Percentiles rank a stretch among this genome's conserved stretches.
These are phyloP conservation scores for Solanum ossicruentum DNA, from an alignment of 257 asterid genomes.

Conservation along the genomic window DNA sequence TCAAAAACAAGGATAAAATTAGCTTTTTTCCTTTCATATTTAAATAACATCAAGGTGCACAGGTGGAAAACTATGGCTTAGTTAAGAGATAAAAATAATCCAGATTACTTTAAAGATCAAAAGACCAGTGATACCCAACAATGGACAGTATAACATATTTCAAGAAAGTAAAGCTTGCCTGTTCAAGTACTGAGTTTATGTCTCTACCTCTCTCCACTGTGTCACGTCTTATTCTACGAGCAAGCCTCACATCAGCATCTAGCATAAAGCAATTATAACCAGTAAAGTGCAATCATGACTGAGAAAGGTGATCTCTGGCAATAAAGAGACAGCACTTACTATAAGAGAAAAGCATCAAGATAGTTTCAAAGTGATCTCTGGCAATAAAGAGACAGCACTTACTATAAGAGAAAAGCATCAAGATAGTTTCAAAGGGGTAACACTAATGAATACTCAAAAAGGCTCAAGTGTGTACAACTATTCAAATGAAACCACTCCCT, in stretches of 20 bases:
- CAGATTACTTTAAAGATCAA: neutral
- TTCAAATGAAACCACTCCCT: neutral
- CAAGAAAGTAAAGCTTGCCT: constrained; percentile 40
- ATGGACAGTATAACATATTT: neutral
- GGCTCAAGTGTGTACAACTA: neutral
- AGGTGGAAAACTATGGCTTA: neutral
- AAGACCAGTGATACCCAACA: neutral
- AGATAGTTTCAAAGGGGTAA: neutral
- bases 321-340: neutral
- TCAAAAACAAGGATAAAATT: neutral
- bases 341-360: neutral
- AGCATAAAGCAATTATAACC: constrained; percentile 4
- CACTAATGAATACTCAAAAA: neutral
- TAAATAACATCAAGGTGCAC: neutral
- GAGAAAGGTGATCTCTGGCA: neutral
- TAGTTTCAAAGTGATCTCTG: neutral
- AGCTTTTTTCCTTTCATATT: neutral
- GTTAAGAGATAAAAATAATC: neutral
- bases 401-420: neutral
- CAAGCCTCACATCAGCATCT: constrained; percentile 98
- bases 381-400: neutral
- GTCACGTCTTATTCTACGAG: constrained; percentile 97
- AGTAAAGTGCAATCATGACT: neutral
- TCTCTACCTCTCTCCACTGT: constrained; percentile 97
- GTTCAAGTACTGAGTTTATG: constrained; percentile 85